Conservation (phyloP, 2,329 filamentous ascomycete species). For the Saccharata proteae region DNA sequence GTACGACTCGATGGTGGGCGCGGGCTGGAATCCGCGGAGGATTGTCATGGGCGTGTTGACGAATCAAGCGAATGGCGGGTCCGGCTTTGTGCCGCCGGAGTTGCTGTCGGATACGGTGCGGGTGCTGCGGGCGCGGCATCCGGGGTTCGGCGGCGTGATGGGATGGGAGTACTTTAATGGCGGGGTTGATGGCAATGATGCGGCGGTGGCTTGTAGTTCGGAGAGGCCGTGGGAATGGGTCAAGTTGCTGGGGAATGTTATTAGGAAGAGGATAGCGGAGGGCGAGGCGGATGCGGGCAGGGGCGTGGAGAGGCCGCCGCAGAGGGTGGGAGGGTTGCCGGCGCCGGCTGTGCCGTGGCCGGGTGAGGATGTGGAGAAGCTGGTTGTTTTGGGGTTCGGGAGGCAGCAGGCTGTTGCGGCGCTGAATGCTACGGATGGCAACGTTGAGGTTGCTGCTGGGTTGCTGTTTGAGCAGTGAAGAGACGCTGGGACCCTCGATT, state of each 20-base stretch:
- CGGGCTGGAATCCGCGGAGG: slow-evolving; percentile 60
- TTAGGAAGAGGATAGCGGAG: slow-evolving; percentile 18
- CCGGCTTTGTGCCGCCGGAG: slow-evolving; percentile 47
- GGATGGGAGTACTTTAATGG: slow-evolving; percentile 95
- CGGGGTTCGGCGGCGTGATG: slow-evolving; percentile 72
- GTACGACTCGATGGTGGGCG: slow-evolving; percentile 42
- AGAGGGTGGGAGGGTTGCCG: slow-evolving; percentile 13
- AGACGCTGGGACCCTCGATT: no score
- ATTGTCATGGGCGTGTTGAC: slow-evolving; percentile 75
- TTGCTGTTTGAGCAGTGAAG: slow-evolving; percentile 30
- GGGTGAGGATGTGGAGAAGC: slow-evolving; percentile 27
- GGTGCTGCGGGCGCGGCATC: slow-evolving; percentile 45
- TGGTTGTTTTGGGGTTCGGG: slow-evolving; percentile 35
- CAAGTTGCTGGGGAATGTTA: slow-evolving; percentile 44
- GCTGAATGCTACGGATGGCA: slow-evolving; percentile 35
- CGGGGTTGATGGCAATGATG: slow-evolving; percentile 18
- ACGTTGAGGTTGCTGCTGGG: slow-evolving; percentile 37
- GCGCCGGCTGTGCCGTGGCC: slow-evolving; percentile 27
- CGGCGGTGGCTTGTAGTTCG: slow-evolving; percentile 28
- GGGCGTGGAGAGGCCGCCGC: slow-evolving; percentile 1
- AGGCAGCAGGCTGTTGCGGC: slow-evolving; percentile 35
- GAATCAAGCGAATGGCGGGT: slow-evolving; percentile 55
- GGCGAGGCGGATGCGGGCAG: slow-evolving; percentile 14
- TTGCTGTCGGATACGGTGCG: slow-evolving; percentile 45
- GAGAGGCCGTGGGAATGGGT: slow-evolving; percentile 73